phyloP scores from a whole-genome alignment of 768 basidiomycete species.

The Bullera alba region DNA sequence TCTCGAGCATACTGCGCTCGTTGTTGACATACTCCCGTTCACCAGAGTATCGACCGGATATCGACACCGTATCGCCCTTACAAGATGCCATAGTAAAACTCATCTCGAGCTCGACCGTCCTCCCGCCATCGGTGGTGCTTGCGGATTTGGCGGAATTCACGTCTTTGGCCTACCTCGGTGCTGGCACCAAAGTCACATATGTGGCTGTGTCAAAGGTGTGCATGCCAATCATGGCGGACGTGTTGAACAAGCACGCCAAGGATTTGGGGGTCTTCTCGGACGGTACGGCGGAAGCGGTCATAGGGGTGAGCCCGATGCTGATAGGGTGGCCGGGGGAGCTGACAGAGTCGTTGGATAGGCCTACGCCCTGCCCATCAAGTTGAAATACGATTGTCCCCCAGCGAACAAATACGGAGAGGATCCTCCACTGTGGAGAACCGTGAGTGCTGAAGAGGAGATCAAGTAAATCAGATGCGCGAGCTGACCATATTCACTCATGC shows the following conservation, averaged over 20 bases:
- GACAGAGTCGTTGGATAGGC: constrained; percentile 48
- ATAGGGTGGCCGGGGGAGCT: neutral
- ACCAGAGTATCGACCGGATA: constrained; percentile 79
- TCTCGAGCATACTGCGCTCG: constrained; percentile 77
- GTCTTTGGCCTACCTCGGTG: constrained; percentile 78
- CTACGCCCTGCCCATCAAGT: constrained; percentile 80
- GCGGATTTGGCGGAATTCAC: constrained; percentile 76
- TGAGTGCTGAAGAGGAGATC: constrained; percentile 50
- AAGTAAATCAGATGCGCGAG: neutral
- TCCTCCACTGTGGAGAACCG: constrained; percentile 86
- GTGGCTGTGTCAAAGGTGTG: constrained; percentile 80
- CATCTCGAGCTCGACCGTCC: constrained; percentile 61
- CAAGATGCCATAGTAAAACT: constrained; percentile 69
- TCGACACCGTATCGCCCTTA: constrained; percentile 58
- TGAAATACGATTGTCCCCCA: constrained; percentile 90
- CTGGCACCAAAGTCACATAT: constrained; percentile 63
- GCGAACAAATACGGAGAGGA: constrained; percentile 84
- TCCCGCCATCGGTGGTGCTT: constrained; percentile 63
- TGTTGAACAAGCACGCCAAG: constrained; percentile 53
- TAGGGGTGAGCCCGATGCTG: constrained; percentile 56
- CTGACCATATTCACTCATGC: neutral
- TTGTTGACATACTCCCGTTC: constrained; percentile 65
- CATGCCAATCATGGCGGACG: constrained; percentile 75
- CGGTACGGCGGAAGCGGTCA: constrained; percentile 74
- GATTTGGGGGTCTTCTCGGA: constrained; percentile 62